Conservation (phyloP, 2,329 filamentous ascomycete genomes). For the Erysiphe pisi region DNA sequence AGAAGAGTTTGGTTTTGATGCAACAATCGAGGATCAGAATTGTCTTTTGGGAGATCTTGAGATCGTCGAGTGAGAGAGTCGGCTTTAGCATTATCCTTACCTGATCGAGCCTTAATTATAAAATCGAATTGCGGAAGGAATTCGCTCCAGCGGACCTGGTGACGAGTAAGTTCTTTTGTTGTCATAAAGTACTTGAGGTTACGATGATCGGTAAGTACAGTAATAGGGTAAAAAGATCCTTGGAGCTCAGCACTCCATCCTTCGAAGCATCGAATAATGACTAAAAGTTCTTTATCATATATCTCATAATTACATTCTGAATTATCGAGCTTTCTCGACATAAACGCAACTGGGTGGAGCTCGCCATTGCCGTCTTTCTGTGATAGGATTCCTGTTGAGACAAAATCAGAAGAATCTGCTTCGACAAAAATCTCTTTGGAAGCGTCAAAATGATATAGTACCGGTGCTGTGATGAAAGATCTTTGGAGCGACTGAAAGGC, state of each 20-base stretch:
- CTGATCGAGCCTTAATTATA: not conserved
- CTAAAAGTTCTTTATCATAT: not conserved
- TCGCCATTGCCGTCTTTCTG: not conserved
- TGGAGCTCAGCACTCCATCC: not conserved
- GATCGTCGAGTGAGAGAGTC: not conserved
- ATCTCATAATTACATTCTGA: not conserved
- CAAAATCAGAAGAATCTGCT: not conserved
- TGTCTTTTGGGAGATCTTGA: not conserved
- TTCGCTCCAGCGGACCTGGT: constrained; percentile 1
- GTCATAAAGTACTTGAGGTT: constrained; percentile 23
- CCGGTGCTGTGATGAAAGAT: not conserved
- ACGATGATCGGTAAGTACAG: not conserved
- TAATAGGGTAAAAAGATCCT: not conserved
- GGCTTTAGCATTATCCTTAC: not conserved
- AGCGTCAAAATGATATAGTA: not conserved
- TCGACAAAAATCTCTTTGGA: not conserved
- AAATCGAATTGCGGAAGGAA: constrained; percentile 2
- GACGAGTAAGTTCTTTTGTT: not conserved
- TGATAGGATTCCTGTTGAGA: not conserved
- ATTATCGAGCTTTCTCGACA: not conserved
- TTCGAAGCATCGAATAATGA: constrained; percentile 24
- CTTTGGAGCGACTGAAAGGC: not conserved
- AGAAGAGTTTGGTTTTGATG: not conserved
- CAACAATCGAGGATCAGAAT: not conserved
- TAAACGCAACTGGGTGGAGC: not conserved